A percentile compares a stretch with the other conserved stretches of the same genome.
phyloP scores from a whole-genome alignment of 768 basidiomycete species.

The Agaricus subrufescens region DNA sequence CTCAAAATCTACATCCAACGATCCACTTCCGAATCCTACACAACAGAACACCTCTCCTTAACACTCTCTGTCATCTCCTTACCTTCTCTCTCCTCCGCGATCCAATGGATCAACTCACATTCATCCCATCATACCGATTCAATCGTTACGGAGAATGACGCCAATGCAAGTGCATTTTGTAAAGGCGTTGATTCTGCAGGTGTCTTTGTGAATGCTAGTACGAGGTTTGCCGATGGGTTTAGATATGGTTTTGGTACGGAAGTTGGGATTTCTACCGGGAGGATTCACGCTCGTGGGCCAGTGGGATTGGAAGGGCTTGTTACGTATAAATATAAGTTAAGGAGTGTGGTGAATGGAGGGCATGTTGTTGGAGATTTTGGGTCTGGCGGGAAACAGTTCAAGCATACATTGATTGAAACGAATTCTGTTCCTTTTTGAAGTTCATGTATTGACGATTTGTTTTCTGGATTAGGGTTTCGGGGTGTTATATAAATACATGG shows the following conservation, averaged over 20 bases:
- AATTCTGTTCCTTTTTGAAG: conserved; percentile 39
- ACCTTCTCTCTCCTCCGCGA: conserved; percentile 67
- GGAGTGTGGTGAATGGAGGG: conserved; percentile 67
- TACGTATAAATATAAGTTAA: conserved; percentile 94
- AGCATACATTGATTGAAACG: conserved; percentile 49
- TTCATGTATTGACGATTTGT: background rate
- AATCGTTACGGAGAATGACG: conserved; percentile 80
- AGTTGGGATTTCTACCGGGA: conserved; percentile 95
- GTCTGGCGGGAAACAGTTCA: conserved; percentile 67
- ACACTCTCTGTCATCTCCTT: conserved; percentile 78
- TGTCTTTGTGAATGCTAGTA: conserved; percentile 92
- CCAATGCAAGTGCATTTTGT: conserved; percentile 68
- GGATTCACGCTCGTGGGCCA: conserved; percentile 94
- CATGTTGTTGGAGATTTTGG: conserved; percentile 90
- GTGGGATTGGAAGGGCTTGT: conserved; percentile 92
- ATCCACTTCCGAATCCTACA: conserved; percentile 63
- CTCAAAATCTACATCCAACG: conserved; percentile 43
- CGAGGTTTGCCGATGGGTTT: conserved; percentile 95
- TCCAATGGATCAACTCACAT: conserved; percentile 87
- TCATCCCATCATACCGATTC: conserved; percentile 94
- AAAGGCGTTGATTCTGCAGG: conserved; percentile 89
- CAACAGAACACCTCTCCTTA: conserved; percentile 84
- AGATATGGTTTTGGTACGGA: conserved; percentile 97
- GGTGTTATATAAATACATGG: no score
- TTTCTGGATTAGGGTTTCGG: no score